Evolutionary conservation across 805 yeast genomes (phyloP).

Genomic region (Kuraishia ogatae): DNA sequence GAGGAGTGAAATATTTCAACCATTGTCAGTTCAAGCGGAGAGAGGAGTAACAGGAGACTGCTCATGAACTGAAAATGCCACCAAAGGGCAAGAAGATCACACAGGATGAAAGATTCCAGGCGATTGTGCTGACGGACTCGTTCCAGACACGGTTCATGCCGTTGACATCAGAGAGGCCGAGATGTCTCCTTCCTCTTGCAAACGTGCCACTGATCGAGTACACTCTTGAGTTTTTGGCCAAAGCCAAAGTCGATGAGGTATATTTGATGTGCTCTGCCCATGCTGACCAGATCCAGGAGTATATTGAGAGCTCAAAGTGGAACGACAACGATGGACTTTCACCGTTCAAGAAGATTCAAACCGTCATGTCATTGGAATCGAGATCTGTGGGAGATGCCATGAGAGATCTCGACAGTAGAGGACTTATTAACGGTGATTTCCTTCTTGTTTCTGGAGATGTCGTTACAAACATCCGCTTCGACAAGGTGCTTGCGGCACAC

Average conservation of each 20-base stretch:
- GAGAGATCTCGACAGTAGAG: slow-evolving; percentile 90
- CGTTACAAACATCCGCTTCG: slow-evolving; percentile 82
- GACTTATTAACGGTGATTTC: slow-evolving; percentile 85
- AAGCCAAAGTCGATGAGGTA: slow-evolving; percentile 84
- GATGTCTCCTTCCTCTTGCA: slow-evolving; percentile 88
- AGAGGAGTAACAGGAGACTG: neutral
- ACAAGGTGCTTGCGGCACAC: slow-evolving; percentile 66
- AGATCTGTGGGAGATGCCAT: slow-evolving; percentile 94
- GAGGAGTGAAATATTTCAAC: neutral
- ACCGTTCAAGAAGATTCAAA: slow-evolving; percentile 70
- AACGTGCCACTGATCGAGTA: slow-evolving; percentile 92
- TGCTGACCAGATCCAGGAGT: slow-evolving; percentile 78
- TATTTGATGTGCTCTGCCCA: slow-evolving; percentile 85
- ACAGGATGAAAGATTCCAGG: slow-evolving; percentile 76
- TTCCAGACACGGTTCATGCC: slow-evolving; percentile 93
- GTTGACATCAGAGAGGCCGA: slow-evolving; percentile 71
- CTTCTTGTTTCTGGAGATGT: slow-evolving; percentile 90
- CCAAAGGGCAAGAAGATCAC: slow-evolving; percentile 43
- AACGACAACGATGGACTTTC: slow-evolving; percentile 39
- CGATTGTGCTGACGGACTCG: slow-evolving; percentile 90
- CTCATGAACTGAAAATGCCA: slow-evolving; percentile 23
- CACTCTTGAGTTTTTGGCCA: slow-evolving; percentile 88
- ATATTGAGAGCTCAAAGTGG: slow-evolving; percentile 73
- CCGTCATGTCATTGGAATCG: slow-evolving; percentile 78
- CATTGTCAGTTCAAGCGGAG: neutral